These are phyloP conservation scores for Oryza meyeriana DNA, from an alignment of 176 grass and related monocot genomes.

Conservation along the genomic window DNA sequence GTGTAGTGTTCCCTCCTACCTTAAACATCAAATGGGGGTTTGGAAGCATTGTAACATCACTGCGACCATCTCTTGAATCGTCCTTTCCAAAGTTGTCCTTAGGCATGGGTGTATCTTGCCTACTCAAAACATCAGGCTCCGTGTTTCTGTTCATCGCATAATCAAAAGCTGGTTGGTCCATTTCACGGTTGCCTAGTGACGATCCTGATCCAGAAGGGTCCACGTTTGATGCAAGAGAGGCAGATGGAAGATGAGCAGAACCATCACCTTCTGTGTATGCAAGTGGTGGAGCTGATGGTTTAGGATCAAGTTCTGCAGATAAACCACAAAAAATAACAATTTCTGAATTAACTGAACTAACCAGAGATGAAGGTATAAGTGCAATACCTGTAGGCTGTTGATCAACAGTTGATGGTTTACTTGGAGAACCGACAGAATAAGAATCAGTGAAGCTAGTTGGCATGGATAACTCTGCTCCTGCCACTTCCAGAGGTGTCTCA, in stretches of 20 bases:
- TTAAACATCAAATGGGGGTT: conserved; percentile 81
- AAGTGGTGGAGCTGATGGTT: conserved; percentile 73
- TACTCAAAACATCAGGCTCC: conserved; percentile 41
- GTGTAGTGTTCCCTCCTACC: conserved; percentile 62
- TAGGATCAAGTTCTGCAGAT: conserved; percentile 60
- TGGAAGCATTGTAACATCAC: conserved; percentile 45
- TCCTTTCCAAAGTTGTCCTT: conserved; percentile 53
- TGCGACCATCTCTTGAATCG: conserved; percentile 43
- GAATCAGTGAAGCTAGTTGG: conserved; percentile 41
- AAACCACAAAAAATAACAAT: conserved; percentile 33
- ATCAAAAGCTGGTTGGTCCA: conserved; percentile 48
- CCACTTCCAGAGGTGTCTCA: conserved; percentile 41
- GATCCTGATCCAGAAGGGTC: conserved; percentile 49
- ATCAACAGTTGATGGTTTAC: conserved; percentile 39
- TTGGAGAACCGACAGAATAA: conserved; percentile 34
- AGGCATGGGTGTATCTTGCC: conserved; percentile 49
- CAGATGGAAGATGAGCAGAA: conserved; percentile 39
- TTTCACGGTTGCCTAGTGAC: conserved; percentile 49
- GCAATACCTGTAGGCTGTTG: conserved; percentile 25
- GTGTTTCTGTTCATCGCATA: conserved; percentile 38
- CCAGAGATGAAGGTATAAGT: neutral
- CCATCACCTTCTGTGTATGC: conserved; percentile 49
- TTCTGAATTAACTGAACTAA: conserved; percentile 38
- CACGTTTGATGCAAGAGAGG: conserved; percentile 43
- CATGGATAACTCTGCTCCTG: conserved; percentile 33